Conservation (phyloP, 495 filamentous ascomycete species). For the Talaromyces proteolyticus region DNA sequence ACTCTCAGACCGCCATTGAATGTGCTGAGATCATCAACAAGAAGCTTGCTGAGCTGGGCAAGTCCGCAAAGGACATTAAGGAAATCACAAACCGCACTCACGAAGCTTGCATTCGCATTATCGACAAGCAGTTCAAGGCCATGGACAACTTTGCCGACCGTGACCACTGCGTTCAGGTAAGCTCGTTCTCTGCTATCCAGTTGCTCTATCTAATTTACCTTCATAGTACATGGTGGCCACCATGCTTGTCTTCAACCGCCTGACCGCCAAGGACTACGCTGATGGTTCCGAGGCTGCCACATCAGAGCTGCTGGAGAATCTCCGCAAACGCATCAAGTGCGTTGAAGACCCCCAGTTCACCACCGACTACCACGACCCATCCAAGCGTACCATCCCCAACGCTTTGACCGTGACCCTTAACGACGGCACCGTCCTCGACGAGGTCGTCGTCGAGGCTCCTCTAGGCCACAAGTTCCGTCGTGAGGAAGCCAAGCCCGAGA, state of each 20-base stretch:
- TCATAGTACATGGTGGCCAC: slow-evolving; percentile 86
- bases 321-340: slow-evolving; percentile 87
- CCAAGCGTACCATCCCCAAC: slow-evolving; percentile 92
- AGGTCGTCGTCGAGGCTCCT: slow-evolving; percentile 91
- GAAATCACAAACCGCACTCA: slow-evolving; percentile 89
- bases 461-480: slow-evolving; percentile 87
- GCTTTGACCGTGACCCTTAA: slow-evolving; percentile 88
- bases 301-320: slow-evolving; percentile 78
- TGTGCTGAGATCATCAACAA: slow-evolving; percentile 81
- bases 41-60: slow-evolving; percentile 76
- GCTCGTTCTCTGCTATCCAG: too few species aligned
- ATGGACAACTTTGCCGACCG: slow-evolving; percentile 99
- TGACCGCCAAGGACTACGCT: slow-evolving; percentile 86
- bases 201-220: too few species aligned
- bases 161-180: slow-evolving; percentile 91
- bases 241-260: slow-evolving; percentile 89
- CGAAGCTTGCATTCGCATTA: slow-evolving; percentile 97
- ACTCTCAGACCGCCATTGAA: slow-evolving; percentile 97
- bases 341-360: slow-evolving; percentile 96
- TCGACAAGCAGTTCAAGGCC: slow-evolving; percentile 99
- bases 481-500: slow-evolving; percentile 96
- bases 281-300: slow-evolving; percentile 89
- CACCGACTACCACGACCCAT: slow-evolving; percentile 85
- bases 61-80: slow-evolving; percentile 93
- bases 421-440: slow-evolving; percentile 88